Percentiles rank a stretch among this genome's conserved stretches.
phyloP scores from a whole-genome alignment of 2,329 filamentous ascomycete genomes.

The Daldinia eschscholtzii region DNA sequence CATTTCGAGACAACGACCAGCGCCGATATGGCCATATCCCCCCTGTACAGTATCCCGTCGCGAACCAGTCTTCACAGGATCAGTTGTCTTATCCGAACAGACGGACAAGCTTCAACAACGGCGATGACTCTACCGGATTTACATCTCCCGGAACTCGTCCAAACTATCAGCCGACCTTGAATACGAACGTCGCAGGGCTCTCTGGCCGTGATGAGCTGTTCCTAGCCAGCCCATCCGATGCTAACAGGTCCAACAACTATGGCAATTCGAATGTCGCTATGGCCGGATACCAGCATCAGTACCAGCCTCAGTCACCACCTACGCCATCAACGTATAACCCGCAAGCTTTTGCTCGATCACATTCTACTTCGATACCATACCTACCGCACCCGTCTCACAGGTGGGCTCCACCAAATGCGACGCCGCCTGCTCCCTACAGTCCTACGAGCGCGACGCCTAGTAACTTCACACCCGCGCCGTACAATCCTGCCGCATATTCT shows the following conservation, averaged over 20 bases:
- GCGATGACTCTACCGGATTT: constrained; percentile 75
- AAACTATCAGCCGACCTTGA: constrained; percentile 49
- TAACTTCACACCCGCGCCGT: constrained; percentile 65
- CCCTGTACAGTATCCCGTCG: constrained; percentile 72
- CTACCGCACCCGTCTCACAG: constrained; percentile 58
- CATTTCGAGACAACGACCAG: constrained; percentile 72
- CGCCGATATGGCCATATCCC: constrained; percentile 75
- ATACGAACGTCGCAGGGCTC: constrained; percentile 52
- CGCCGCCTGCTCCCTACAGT: constrained; percentile 49
- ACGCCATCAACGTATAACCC: constrained; percentile 76
- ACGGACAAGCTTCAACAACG: constrained; percentile 79
- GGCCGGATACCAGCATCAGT: constrained; percentile 66
- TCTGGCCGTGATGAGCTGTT: constrained; percentile 72
- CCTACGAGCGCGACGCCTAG: constrained; percentile 54
- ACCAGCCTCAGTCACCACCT: constrained; percentile 61
- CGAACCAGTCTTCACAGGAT: constrained; percentile 56
- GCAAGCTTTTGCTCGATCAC: constrained; percentile 70
- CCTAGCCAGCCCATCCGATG: constrained; percentile 63
- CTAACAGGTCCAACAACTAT: constrained; percentile 56
- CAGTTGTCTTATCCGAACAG: constrained; percentile 60
- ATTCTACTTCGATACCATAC: constrained; percentile 65
- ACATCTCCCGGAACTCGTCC: constrained; percentile 51
- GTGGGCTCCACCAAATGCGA: constrained; percentile 52
- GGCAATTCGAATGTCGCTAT: constrained; percentile 61
- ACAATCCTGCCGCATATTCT: constrained; percentile 72